Percentiles rank a stretch among this genome's conserved stretches.
These are phyloP conservation scores for Suillus bovinus DNA, from an alignment of 768 basidiomycete species.

Conservation along the genomic window DNA sequence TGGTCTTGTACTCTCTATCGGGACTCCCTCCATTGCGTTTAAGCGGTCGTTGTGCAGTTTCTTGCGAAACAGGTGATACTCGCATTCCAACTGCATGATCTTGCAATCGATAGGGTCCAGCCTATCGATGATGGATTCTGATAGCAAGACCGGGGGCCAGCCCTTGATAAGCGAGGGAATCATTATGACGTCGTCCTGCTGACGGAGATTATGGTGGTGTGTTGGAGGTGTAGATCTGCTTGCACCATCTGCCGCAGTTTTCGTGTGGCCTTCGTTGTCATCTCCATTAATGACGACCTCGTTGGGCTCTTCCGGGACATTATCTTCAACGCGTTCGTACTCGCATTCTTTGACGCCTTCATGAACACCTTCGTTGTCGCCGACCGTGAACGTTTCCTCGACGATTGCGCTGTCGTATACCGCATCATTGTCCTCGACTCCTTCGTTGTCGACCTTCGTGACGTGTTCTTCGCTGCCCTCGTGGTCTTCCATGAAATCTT, in stretches of 20 bases:
- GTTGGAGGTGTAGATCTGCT: neutral
- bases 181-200: neutral
- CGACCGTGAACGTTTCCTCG: neutral
- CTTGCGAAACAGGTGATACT: neutral
- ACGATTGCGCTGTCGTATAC: neutral
- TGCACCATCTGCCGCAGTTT: neutral
- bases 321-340: neutral
- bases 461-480: neutral
- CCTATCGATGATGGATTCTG: neutral
- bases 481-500: neutral
- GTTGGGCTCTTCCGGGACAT: neutral
- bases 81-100: neutral
- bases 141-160: constrained; percentile 2
- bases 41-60: neutral
- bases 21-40: neutral
- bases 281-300: neutral
- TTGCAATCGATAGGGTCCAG: neutral
- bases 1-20: neutral
- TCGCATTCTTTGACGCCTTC: neutral
- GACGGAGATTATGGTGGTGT: neutral
- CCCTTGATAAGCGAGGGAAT: constrained; percentile 1
- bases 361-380: neutral
- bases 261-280: neutral
- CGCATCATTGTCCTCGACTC: neutral
- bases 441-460: neutral